Base-by-base conservation (phyloP, 2,329 filamentous ascomycete genomes). In the Alternaria ventricosa region DNA sequence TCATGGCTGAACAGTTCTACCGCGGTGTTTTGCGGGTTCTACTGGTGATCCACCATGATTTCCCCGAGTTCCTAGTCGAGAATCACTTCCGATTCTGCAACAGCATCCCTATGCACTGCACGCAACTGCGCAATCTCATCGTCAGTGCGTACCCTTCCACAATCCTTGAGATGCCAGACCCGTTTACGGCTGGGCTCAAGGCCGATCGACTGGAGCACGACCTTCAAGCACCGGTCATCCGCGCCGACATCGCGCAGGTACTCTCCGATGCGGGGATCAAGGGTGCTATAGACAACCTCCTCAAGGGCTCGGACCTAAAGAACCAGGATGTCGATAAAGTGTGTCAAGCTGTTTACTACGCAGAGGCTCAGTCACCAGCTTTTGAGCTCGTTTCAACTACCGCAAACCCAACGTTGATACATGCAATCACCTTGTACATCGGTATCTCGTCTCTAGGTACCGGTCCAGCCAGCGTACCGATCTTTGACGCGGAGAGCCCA, bases 21-120 rank as follows among this genome's bases (percentile, higher is more conserved):
- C 90, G 93, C 64, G 93, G 91, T 9, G 88, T 92, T 2, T 83
- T 97, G 51, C 94, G 96, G 75, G 87, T 97, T 63, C 83, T 98
- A 58, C 84, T 97, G 33, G 87, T 97, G 56, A 84, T 99, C 57
- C 92, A 97, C 71, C 96, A 98, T 76, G 96, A 99, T 79, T 98
- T 93, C 80, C 92, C 95, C 0, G 94, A 97, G 60, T 99, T 97
- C 79, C 83, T 99, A 45, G 91, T 92, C 6, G 92, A 94, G 71
- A 93, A 97, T 78, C 92, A 97, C 76, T 89, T 92, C 70, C 88
- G 89, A 70, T 88, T 99, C 56, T 94, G 91, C 82, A 90, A 92
- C 71, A 89, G 88, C 74, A 91, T 98, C 61, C 92, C 94, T 2
- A 88, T 89, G 55, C 91, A 96, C 74, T 96, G 93, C 80, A 90